Evolutionary conservation across 2,329 filamentous ascomycete genomes (phyloP).

Genomic region (Aspergillus fumigatus): DNA sequence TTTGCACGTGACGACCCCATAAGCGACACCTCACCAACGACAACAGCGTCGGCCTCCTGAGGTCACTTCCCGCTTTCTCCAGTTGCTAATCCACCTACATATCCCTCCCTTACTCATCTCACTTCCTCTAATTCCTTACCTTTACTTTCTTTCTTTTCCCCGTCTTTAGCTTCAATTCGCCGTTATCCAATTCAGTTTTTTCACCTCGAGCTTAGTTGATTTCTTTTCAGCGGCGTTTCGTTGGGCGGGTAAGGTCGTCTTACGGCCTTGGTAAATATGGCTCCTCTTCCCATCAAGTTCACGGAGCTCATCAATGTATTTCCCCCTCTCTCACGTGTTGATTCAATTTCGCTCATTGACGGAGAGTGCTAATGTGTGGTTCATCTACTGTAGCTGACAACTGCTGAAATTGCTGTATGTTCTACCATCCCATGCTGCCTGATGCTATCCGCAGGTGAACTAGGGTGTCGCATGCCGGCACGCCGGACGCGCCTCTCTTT

Average conservation of each 20-base stretch:
- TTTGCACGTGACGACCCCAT: conserved; percentile 30
- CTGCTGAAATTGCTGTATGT: conserved; percentile 52
- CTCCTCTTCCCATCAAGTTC: conserved; percentile 83
- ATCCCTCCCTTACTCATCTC: conserved; percentile 13
- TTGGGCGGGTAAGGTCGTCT: conserved; percentile 41
- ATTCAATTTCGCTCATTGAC: not conserved
- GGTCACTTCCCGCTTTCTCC: conserved; percentile 34
- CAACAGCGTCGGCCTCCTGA: conserved; percentile 36
- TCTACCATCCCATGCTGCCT: conserved; percentile 14
- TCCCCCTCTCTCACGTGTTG: conserved; percentile 33
- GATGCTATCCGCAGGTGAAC: conserved; percentile 5
- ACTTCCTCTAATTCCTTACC: conserved; percentile 12
- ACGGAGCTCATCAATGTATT: conserved; percentile 78
- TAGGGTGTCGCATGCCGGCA: conserved; percentile 14
- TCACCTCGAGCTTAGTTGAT: conserved; percentile 17
- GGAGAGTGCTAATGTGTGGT: conserved; percentile 30
- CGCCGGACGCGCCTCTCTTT: conserved; percentile 9
- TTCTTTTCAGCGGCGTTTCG: conserved; percentile 35
- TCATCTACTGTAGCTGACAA: conserved; percentile 44
- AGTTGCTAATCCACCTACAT: conserved; percentile 18
- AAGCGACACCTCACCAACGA: conserved; percentile 41
- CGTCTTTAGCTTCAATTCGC: conserved; percentile 10
- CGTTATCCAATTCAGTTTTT: conserved; percentile 11
- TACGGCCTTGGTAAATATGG: conserved; percentile 46
- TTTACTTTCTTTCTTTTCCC: conserved; percentile 13